A percentile compares a stretch with the other conserved stretches of the same genome.
Evolutionary conservation across 345 rosid species (phyloP).

Genomic region (Iberis pinnata): DNA sequence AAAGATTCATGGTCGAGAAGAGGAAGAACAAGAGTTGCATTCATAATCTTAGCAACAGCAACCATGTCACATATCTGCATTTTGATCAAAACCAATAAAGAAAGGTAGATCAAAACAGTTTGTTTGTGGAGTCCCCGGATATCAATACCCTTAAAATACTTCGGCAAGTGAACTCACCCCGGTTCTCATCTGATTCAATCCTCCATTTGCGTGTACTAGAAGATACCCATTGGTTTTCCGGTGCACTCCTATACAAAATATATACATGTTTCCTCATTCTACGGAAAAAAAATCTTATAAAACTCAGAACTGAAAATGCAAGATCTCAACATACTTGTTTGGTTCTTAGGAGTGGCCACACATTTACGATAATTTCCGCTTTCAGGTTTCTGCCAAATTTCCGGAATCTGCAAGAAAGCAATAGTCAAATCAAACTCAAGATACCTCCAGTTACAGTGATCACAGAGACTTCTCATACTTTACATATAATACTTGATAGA

Average conservation of each 20-base stretch:
- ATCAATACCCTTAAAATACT: not conserved
- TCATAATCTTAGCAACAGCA: conserved; percentile 90
- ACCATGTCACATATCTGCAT: conserved; percentile 97
- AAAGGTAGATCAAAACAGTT: not conserved
- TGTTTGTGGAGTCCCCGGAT: not conserved
- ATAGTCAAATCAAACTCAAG: not conserved
- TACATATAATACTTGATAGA: not conserved
- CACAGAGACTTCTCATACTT: conserved; percentile 6
- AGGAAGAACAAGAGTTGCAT: conserved; percentile 95
- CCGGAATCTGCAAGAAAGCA: conserved; percentile 47
- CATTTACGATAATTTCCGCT: conserved; percentile 55
- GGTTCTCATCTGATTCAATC: conserved; percentile 99
- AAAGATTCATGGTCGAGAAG: conserved; percentile 91
- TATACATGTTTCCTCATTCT: conserved; percentile 2
- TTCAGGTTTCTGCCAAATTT: conserved; percentile 89
- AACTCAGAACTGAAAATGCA: not conserved
- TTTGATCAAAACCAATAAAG: conserved; percentile 12
- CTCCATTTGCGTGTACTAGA: conserved; percentile 91
- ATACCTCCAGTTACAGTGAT: not conserved
- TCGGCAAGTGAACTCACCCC: conserved; percentile 49
- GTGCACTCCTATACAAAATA: conserved; percentile 28
- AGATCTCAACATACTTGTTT: conserved; percentile 38
- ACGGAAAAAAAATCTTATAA: conserved; percentile 8
- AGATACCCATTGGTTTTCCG: conserved; percentile 71
- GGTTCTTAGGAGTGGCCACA: conserved; percentile 52